Base-by-base conservation (phyloP, 2,329 filamentous ascomycete species). In the Neoarthrinium moseri region DNA sequence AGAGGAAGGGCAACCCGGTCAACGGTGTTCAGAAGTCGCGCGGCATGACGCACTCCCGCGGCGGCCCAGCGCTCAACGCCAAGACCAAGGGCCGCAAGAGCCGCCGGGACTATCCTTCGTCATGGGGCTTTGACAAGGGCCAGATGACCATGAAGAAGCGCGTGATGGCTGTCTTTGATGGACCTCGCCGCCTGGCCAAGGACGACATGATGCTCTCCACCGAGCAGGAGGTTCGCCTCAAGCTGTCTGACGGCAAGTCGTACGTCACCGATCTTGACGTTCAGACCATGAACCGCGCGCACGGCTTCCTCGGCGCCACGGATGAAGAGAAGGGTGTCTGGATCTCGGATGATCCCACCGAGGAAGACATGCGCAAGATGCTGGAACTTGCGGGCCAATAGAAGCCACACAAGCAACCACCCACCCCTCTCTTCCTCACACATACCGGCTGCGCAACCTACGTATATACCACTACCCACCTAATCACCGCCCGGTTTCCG, bases 81-180 rank as follows among this genome's bases (percentile, higher is more conserved):
- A 80, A 78, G 66, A 71, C 73, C 27, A 82, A 81, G 58, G 84
- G 89, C 46, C 88, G 90, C 69, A 95, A 95, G 77, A 92, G 90
- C 75, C 84, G 91, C 55, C 91, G 91, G 66, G 89, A 95, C 66
- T 97, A 96, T 65, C 94, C 94, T 11, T 83, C 88, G 0, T 91
- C 88, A 2, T 99, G 94, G 94, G 92, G 94, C 43, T 94, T 91
- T 59, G 82, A 91, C 51, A 85, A 88, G 60, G 87, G 89, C 59
- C 91, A 94, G 73, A 96, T 97, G 89, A 95, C 88, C 63, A 95
- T 95, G 83, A 96, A 95, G 82, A 96, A 96, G 81, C 88, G 94
- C 22, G 90, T 96, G 45, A 77, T 97, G 59, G 90, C 90, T 53
- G 89, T 95, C 17, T 99, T 95, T 60, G 91, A 97, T 61, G 94